Percentiles rank a stretch among this genome's conserved stretches.
Conservation (phyloP, 2,329 filamentous ascomycete species). For the Colletotrichum gigasporum region DNA sequence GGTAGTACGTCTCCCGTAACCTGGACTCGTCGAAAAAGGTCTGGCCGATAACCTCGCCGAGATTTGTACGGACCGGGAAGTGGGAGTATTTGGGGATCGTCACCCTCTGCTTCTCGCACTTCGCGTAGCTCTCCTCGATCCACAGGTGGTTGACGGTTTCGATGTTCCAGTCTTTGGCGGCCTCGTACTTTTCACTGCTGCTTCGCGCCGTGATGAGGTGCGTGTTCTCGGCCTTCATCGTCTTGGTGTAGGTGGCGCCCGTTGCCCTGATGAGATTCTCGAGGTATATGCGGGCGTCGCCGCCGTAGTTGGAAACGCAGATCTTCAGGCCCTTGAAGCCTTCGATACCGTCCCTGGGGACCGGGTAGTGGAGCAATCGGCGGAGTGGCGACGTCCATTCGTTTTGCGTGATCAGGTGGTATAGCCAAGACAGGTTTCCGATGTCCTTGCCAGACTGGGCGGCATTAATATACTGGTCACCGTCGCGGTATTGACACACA, state of each 20-base stretch:
- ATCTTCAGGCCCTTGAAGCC: conserved; percentile 83
- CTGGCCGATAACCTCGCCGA: conserved; percentile 92
- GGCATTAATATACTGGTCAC: conserved; percentile 79
- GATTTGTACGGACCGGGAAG: conserved; percentile 89
- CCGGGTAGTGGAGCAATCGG: conserved; percentile 88
- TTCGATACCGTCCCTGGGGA: conserved; percentile 79
- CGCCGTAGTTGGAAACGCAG: conserved; percentile 95
- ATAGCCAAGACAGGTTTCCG: conserved; percentile 93
- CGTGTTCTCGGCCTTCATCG: conserved; percentile 93
- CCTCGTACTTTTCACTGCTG: conserved; percentile 91
- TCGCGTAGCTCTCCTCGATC: conserved; percentile 97
- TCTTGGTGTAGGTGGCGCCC: conserved; percentile 92
- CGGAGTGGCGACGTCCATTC: conserved; percentile 87
- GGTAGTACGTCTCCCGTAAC: conserved; percentile 74
- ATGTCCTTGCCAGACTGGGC: conserved; percentile 83
- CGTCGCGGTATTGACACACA: conserved; percentile 88
- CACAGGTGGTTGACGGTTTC: conserved; percentile 93
- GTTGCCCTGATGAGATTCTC: conserved; percentile 89
- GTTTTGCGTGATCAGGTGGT: conserved; percentile 88
- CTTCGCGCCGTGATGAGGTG: conserved; percentile 93
- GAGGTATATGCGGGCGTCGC: conserved; percentile 90
- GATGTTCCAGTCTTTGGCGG: conserved; percentile 92
- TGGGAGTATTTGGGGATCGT: conserved; percentile 81
- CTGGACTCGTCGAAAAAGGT: conserved; percentile 76
- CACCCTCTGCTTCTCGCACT: conserved; percentile 79